phyloP scores from a whole-genome alignment of 2,329 filamentous ascomycete genomes.

The Eutypa lata region DNA sequence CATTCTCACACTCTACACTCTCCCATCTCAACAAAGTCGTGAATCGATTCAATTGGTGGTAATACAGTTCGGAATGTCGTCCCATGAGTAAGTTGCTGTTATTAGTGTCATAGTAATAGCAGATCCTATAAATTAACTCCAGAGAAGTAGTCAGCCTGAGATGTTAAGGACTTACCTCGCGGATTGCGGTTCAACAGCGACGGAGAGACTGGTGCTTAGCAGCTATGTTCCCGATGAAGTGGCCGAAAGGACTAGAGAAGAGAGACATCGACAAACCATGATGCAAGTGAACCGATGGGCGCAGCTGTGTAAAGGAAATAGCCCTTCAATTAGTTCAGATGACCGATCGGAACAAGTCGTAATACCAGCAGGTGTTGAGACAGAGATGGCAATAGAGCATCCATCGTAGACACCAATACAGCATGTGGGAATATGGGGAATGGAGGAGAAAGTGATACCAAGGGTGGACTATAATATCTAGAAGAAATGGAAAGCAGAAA shows the following conservation, averaged over 20 bases:
- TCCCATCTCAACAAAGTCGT: background rate
- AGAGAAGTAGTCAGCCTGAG: background rate
- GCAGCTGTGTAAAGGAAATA: background rate
- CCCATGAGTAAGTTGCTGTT: background rate
- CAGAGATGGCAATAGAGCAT: background rate
- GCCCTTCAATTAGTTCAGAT: background rate
- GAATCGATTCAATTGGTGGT: background rate
- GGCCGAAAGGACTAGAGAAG: background rate
- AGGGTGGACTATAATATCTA: background rate
- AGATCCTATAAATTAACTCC: background rate
- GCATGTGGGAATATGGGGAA: too few relatives aligned
- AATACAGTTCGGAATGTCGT: background rate
- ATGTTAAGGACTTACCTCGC: background rate
- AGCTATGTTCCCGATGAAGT: background rate
- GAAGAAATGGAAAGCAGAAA: background rate
- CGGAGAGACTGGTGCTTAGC: background rate
- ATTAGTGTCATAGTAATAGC: background rate
- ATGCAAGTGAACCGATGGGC: background rate
- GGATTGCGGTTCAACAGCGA: background rate
- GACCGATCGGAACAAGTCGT: background rate
- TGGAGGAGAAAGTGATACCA: background rate
- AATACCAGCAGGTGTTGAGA: background rate
- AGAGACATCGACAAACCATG: background rate
- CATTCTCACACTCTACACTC: background rate
- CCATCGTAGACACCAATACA: too few relatives aligned